Evolutionary conservation across 768 basidiomycete genomes (phyloP).

Genomic region (Leccinum barrowsii): DNA sequence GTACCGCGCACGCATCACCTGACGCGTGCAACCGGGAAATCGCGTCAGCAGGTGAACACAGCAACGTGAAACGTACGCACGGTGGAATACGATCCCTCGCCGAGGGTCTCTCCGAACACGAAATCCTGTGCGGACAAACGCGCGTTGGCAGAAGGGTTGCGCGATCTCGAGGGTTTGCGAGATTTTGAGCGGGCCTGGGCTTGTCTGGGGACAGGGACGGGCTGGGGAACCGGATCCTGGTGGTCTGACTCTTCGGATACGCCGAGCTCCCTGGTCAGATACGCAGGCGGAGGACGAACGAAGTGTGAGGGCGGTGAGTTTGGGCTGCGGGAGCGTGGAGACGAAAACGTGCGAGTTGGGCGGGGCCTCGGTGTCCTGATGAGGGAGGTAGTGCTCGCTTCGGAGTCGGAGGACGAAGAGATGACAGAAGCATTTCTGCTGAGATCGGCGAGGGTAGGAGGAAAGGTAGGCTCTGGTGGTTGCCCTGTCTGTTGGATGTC

Average conservation of each 20-base stretch:
- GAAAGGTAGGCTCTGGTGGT: conserved; percentile 14
- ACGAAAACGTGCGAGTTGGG: conserved; percentile 60
- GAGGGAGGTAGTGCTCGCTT: conserved; percentile 38
- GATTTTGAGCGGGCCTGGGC: conserved; percentile 39
- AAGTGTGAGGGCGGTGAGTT: conserved; percentile 36
- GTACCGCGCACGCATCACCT: conserved; percentile 60
- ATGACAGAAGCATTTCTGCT: conserved; percentile 78
- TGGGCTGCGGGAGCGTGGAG: conserved; percentile 57
- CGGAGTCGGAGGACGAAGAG: conserved; percentile 60
- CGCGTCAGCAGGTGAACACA: conserved; percentile 3
- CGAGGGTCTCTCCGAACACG: conserved; percentile 67
- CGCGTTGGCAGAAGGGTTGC: conserved; percentile 45
- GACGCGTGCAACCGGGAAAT: conserved; percentile 2
- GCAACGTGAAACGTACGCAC: conserved; percentile 41
- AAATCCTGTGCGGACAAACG: conserved; percentile 58
- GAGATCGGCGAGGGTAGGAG: conserved; percentile 55
- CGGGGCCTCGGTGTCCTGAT: conserved; percentile 47
- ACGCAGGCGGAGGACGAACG: conserved; percentile 45
- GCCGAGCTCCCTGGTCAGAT: conserved; percentile 58
- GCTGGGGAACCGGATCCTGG: conserved; percentile 13
- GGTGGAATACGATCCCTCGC: conserved; percentile 81
- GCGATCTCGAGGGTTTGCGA: conserved; percentile 36
- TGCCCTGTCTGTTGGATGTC: background rate
- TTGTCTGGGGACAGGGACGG: background rate
- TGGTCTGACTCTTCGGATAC: conserved; percentile 28